Conservation (phyloP, 2,329 filamentous ascomycete genomes). For the Clonostachys solani region DNA sequence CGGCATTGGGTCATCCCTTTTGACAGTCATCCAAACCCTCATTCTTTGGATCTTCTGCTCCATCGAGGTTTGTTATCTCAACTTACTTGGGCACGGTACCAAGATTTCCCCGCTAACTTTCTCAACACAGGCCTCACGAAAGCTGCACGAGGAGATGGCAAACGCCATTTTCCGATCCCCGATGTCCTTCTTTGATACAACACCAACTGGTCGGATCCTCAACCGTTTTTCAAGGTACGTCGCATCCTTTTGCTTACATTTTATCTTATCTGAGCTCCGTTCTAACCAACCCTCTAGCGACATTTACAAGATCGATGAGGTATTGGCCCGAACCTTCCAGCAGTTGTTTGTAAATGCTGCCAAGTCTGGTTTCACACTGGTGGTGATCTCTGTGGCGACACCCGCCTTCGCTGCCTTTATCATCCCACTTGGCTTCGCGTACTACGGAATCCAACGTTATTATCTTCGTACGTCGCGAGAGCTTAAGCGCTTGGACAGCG, state of each 20-base stretch:
- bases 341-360: conserved; percentile 83
- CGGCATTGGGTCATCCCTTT: conserved; percentile 76
- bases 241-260: background rate
- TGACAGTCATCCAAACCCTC: conserved; percentile 88
- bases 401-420: conserved; percentile 80
- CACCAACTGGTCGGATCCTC: conserved; percentile 90
- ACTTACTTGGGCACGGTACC: background rate
- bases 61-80: conserved; percentile 67
- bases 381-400: conserved; percentile 76
- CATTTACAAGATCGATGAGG: conserved; percentile 82
- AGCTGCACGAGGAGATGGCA: conserved; percentile 95
- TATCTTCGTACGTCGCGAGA: conserved; percentile 95
- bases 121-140: conserved; percentile 70
- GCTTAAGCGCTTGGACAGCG: conserved; percentile 91
- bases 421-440: conserved; percentile 73
- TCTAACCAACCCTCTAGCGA: conserved; percentile 31
- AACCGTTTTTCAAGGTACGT: conserved; percentile 86
- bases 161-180: conserved; percentile 95
- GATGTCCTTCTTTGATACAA: conserved; percentile 99
- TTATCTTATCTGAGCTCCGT: background rate
- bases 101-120: background rate
- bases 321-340: conserved; percentile 94
- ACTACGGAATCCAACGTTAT: conserved; percentile 93
- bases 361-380: conserved; percentile 76
- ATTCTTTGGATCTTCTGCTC: conserved; percentile 99